Evolutionary conservation across 192 early-diverging fungal species (phyloP).

Genomic region (Linnemannia exigua): DNA sequence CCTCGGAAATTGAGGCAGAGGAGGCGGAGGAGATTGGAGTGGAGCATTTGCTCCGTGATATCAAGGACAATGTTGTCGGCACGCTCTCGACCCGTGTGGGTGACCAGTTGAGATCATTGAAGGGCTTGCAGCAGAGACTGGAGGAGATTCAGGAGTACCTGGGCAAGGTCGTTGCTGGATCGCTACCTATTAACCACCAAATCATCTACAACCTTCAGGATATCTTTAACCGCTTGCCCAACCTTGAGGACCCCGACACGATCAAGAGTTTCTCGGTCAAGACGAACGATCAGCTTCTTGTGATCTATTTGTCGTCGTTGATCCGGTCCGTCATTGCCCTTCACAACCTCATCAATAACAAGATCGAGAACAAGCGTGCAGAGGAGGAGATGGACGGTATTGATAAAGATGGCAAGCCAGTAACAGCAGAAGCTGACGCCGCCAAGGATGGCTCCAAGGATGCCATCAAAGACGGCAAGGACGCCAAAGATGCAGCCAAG

Average conservation of each 20-base stretch:
- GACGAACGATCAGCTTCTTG: conserved; percentile 96
- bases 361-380: conserved; percentile 83
- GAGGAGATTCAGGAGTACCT: conserved; percentile 92
- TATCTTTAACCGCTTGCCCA: conserved; percentile 98
- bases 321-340: conserved; percentile 96
- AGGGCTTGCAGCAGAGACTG: conserved; percentile 87
- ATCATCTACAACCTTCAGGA: conserved; percentile 99
- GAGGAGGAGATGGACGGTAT: conserved; percentile 49
- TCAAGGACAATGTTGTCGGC: conserved; percentile 97
- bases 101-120: conserved; percentile 92
- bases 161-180: conserved; percentile 86
- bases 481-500: conserved; percentile 48
- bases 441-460: conserved; percentile 10
- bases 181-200: conserved; percentile 94
- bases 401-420: conserved; percentile 39
- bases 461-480: conserved; percentile 30
- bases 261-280: conserved; percentile 90
- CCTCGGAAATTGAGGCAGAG: conserved; percentile 96
- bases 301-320: conserved; percentile 93
- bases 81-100: conserved; percentile 94
- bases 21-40: conserved; percentile 99
- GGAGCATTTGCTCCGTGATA: conserved; percentile 97
- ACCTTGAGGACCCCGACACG: conserved; percentile 84
- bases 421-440: conserved; percentile 1
- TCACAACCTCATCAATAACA: conserved; percentile 98